phyloP scores from a whole-genome alignment of 2,329 filamentous ascomycete genomes.

The Penicillium polonicum region DNA sequence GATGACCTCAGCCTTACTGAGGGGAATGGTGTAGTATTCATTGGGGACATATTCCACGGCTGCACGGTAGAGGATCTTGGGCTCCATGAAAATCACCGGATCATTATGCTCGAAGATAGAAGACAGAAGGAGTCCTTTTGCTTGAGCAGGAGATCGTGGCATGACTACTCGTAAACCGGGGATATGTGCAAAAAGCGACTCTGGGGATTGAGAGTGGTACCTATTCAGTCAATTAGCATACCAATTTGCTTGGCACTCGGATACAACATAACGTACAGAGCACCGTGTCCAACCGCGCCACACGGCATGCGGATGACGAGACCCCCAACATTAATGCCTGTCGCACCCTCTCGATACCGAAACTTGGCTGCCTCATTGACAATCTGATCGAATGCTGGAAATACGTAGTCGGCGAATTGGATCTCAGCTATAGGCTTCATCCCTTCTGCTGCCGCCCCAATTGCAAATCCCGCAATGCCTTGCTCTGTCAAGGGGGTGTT shows the following conservation, averaged over 20 bases:
- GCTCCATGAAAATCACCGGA: conserved; percentile 90
- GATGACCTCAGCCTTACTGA: conserved; percentile 81
- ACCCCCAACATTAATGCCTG: conserved; percentile 69
- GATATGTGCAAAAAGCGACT: conserved; percentile 83
- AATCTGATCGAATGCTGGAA: conserved; percentile 88
- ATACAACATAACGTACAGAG: conserved; percentile 51
- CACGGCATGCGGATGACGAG: conserved; percentile 88
- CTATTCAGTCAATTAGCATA: conserved; percentile 16
- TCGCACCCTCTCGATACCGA: conserved; percentile 68
- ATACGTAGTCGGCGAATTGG: conserved; percentile 94
- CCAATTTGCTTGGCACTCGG: too few relatives aligned
- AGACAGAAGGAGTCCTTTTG: conserved; percentile 79
- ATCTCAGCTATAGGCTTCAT: conserved; percentile 93
- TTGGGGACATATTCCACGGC: conserved; percentile 88
- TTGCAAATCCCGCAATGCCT: conserved; percentile 89
- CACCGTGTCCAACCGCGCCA: conserved; percentile 86
- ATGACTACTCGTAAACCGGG: conserved; percentile 83
- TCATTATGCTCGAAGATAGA: conserved; percentile 75
- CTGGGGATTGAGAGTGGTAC: conserved; percentile 87
- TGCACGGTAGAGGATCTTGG: conserved; percentile 87
- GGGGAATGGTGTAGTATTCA: conserved; percentile 74
- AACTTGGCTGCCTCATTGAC: conserved; percentile 92
- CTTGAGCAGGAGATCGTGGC: conserved; percentile 80
- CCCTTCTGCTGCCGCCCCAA: conserved; percentile 84
- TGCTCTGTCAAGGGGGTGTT: conserved; percentile 95